Evolutionary conservation across 2,329 filamentous ascomycete genomes (phyloP), one percentile per base, ranked within the genome.

Genomic region (Chlorencoelia australis): DNA sequence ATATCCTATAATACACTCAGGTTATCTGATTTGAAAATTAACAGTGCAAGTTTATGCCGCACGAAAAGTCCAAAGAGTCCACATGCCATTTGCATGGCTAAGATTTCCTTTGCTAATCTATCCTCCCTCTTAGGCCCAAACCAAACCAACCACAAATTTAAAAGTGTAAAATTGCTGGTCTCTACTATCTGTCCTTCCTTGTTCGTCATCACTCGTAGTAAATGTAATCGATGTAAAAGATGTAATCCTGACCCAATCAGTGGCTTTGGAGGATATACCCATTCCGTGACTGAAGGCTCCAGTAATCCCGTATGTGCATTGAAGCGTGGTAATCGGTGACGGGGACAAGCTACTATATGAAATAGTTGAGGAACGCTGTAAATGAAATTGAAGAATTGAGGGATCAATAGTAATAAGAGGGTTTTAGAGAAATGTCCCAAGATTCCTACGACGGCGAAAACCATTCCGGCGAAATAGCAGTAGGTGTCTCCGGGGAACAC

Each of bases 391-490:
- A 93, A 87, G 51, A 93, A 82, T 63, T 98, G 91, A 10, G 91
- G 91, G 25, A 94, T 70, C 49, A 98, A 81, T 7, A 98, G 70
- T 33, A 98, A 73, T 38, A 94, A 73, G 30, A 98, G 71, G 1
- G 91, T 98, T 65, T 98, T 98, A 66, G 84, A 93, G 65, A 98
- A 98, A 65, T 98, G 91, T 16, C 91, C 91, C 35, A 95, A 71
- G 54, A 98, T 96, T 45, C 86, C 87, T 47, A 96, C 91, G 29
- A 95, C 88, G 36, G 89, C 91, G 58, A 98, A 98, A 25, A 96
- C 84, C 87, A 98, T 98, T 48, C 91, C 91, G 1, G 91, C 91
- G 60, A 98, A 95, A 65, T 98, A 98, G 71, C 91, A 98, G 70
- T 96, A 98, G 4, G 91, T 98, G 61, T 98, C 91, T 38, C 91